Evolutionary conservation across 2,329 filamentous ascomycete genomes (phyloP).

Genomic region (Scytalidium lignicola): DNA sequence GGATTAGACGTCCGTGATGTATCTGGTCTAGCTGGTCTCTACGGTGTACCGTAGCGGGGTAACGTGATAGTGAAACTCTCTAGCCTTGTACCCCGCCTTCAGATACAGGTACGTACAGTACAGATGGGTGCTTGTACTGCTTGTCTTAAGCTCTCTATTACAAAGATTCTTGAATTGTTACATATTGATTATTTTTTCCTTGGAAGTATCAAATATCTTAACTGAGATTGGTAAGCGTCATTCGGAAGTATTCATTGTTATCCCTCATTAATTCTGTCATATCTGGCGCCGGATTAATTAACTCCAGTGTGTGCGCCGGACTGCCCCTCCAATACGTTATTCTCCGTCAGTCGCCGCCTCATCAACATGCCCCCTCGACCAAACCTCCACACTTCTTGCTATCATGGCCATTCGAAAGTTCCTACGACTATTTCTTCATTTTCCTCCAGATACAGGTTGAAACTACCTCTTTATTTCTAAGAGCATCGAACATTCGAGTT

Average conservation of each 20-base stretch:
- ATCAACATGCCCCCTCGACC: constrained; percentile 1
- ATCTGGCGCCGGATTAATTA: constrained; percentile 14
- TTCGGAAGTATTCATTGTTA: neutral
- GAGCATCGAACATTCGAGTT: neutral
- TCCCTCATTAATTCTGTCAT: constrained; percentile 4
- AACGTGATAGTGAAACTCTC: too few relatives aligned
- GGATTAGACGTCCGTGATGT: neutral
- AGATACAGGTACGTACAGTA: neutral
- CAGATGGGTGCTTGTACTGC: too few relatives aligned
- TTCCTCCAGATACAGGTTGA: constrained; percentile 6
- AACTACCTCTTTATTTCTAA: constrained; percentile 3
- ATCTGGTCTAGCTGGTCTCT: neutral
- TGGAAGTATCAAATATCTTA: too few relatives aligned
- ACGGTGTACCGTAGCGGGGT: neutral
- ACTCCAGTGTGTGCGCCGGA: constrained; percentile 1
- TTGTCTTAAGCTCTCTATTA: too few relatives aligned
- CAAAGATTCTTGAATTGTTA: too few relatives aligned
- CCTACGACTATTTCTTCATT: constrained; percentile 3
- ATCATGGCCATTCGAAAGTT: constrained; percentile 2
- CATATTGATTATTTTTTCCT: too few relatives aligned
- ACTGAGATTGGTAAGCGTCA: too few relatives aligned
- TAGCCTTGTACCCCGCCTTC: neutral
- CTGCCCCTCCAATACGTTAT: constrained; percentile 13
- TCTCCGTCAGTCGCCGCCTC: constrained; percentile 8
- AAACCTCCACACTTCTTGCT: neutral